phyloP scores from a whole-genome alignment of 2,329 filamentous ascomycete genomes.

The Paramyrothecium sp. region DNA sequence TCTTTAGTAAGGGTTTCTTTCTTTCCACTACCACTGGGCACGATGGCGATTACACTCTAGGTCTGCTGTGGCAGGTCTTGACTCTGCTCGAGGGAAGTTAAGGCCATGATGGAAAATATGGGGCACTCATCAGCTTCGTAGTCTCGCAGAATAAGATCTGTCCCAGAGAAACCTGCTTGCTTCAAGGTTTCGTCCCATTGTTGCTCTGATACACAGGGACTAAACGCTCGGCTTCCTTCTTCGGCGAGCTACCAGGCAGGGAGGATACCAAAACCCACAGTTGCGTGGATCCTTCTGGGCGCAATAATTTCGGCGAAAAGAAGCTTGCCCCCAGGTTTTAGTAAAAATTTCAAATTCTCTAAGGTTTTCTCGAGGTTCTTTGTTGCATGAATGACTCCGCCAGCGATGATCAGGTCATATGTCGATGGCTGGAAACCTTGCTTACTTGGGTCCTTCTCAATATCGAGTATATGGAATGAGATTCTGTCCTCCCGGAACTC shows the following conservation, averaged over 20 bases:
- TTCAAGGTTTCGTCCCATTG: conserved; percentile 4
- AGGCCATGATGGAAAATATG: conserved; percentile 1
- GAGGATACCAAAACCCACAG: conserved; percentile 24
- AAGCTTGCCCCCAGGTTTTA: conserved; percentile 26
- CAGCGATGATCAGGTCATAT: conserved; percentile 25
- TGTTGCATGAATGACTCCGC: conserved; percentile 26
- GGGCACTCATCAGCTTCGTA: too few relatives aligned
- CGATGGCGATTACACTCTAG: too few relatives aligned
- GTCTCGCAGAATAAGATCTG: conserved; percentile 4
- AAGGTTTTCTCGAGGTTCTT: conserved; percentile 19
- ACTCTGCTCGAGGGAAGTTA: conserved; percentile 1
- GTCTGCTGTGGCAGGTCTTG: too few relatives aligned
- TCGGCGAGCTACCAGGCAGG: conserved; percentile 34
- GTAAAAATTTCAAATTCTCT: conserved; percentile 9
- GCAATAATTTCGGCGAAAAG: conserved; percentile 22
- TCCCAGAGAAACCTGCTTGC: conserved; percentile 6
- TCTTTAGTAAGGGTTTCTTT: neutral
- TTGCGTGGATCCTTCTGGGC: conserved; percentile 5
- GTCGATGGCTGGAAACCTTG: conserved; percentile 13
- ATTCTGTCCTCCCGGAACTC: conserved; percentile 9
- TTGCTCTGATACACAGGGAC: neutral
- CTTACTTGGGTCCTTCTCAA: conserved; percentile 9
- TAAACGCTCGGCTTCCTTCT: conserved; percentile 13
- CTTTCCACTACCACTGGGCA: too few relatives aligned
- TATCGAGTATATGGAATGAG: conserved; percentile 4